Base-by-base conservation (phyloP, 2,329 filamentous ascomycete genomes). In the Byssochlamys sp. region DNA sequence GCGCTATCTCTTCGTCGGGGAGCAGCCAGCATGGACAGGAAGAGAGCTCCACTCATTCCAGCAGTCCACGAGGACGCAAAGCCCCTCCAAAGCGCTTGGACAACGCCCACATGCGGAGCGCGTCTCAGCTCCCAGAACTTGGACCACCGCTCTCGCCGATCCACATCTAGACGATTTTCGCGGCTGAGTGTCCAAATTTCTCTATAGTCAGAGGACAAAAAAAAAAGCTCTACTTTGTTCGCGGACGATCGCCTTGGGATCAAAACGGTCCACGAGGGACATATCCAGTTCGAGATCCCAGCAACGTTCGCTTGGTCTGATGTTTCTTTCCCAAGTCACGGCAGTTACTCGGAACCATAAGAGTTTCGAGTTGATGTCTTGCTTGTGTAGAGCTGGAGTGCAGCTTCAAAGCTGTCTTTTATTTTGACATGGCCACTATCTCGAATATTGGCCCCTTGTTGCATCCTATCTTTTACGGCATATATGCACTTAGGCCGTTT, bases 1-100 rank as follows among this genome's bases (percentile, higher is more conserved):
- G 81, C 50, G 81, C 80, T 31, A 68, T 84, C 11, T 86, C 85
- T 2, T 87, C 86, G 4, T 86, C 86, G 9, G 85, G 84, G 61
- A 87, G 84, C 62, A 81, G 78, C 71, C 82, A 83, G 63, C 77
- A 77, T 52, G 64, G 52, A 2, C 57, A 79, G 75, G 55, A 67
- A 60, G 65, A 73, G 55, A 61, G 70, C 52, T 61, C 64, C 24
- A 66, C 56, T 53, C 70, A 67, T 39, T 70, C 72, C 4, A 61
- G 65, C 29, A 69, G 70, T 10, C 63, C 67, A 14, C 67, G 68
- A 48, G 59, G 61, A 31, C 63, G 66, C 55, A 72, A 71, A 59
- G 62, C 67, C 27, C 67, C 63, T 29, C 70, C 71, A 1, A 68
- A 65, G 53, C 70, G 71, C 26, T 72, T 73, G 24, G 68, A 73